These are phyloP conservation scores for Leccinum variicolor DNA, from an alignment of 768 basidiomycete species.

Conservation along the genomic window DNA sequence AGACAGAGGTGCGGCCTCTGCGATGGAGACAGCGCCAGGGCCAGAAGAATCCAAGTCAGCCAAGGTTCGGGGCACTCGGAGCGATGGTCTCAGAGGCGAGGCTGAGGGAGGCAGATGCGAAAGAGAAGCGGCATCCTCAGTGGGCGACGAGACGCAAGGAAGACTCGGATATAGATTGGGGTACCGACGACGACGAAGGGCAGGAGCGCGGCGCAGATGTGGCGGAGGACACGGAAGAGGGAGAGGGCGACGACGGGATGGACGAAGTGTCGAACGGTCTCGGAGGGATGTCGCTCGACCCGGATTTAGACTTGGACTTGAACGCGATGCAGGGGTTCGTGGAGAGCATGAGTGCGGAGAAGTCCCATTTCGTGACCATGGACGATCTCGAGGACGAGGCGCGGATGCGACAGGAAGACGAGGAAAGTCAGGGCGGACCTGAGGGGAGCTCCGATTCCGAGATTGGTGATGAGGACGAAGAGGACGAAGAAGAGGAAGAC, in stretches of 20 bases:
- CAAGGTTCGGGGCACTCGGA: constrained; percentile 46
- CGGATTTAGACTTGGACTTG: constrained; percentile 46
- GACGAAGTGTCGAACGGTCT: constrained; percentile 29
- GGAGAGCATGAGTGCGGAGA: constrained; percentile 46
- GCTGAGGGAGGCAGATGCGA: constrained; percentile 35
- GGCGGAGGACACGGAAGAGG: constrained; percentile 10
- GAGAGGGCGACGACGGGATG: constrained; percentile 18
- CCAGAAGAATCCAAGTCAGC: constrained; percentile 15
- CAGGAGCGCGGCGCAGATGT: not conserved
- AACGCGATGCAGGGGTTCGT: constrained; percentile 54
- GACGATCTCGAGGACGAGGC: constrained; percentile 62
- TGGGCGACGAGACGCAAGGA: constrained; percentile 52
- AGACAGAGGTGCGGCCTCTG: constrained; percentile 22
- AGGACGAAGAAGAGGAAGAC: constrained; percentile 3
- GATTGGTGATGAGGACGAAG: constrained; percentile 29
- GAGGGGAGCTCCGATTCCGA: constrained; percentile 26
- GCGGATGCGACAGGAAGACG: constrained; percentile 48
- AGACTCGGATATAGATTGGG: constrained; percentile 72
- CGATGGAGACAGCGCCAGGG: constrained; percentile 21
- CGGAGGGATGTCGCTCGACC: constrained; percentile 65
- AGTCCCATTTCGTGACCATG: constrained; percentile 51
- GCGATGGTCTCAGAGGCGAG: constrained; percentile 54
- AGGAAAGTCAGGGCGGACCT: constrained; percentile 30
- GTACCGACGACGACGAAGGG: constrained; percentile 38
- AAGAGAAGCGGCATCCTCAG: constrained; percentile 35